Conservation (phyloP, 2,329 filamentous ascomycete species). For the Claviceps sp. region DNA sequence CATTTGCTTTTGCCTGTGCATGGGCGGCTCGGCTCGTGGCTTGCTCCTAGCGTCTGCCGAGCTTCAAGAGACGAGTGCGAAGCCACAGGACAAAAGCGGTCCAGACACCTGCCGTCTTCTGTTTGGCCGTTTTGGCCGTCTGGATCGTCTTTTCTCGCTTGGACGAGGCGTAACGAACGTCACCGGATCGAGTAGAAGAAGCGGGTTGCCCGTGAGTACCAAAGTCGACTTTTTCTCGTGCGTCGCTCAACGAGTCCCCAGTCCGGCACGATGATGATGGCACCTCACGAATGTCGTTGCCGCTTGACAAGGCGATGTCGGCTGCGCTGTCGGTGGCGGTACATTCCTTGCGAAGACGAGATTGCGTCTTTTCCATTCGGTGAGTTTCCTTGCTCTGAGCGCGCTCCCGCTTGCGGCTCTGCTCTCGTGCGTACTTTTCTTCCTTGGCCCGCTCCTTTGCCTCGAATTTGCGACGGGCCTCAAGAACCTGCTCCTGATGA, state of each 20-base stretch:
- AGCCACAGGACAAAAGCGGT: conserved; percentile 52
- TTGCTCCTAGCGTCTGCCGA: conserved; percentile 24
- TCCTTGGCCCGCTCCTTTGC: conserved; percentile 48
- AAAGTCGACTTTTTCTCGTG: conserved; percentile 30
- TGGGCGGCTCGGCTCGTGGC: conserved; percentile 6
- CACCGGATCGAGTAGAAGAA: conserved; percentile 22
- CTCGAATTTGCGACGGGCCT: conserved; percentile 49
- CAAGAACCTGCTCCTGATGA: conserved; percentile 43
- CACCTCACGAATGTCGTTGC: conserved; percentile 13
- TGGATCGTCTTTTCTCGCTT: conserved; percentile 36
- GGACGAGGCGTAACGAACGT: conserved; percentile 28
- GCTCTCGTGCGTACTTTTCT: conserved; percentile 47
- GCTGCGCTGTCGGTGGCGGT: conserved; percentile 16
- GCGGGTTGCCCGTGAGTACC: conserved; percentile 9
- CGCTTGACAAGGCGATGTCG: conserved; percentile 20
- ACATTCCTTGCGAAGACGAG: conserved; percentile 27
- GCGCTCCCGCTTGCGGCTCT: conserved; percentile 44
- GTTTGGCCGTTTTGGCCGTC: conserved; percentile 36
- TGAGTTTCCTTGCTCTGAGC: conserved; percentile 43
- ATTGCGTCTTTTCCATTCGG: conserved; percentile 33
- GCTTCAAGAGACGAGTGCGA: conserved; percentile 35
- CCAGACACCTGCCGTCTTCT: conserved; percentile 48
- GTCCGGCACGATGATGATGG: conserved; percentile 14
- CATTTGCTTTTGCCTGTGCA: neutral
- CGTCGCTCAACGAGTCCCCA: conserved; percentile 13